Base-by-base conservation (phyloP, 352 stramenopile species). In the Lagenidium giganteum region DNA sequence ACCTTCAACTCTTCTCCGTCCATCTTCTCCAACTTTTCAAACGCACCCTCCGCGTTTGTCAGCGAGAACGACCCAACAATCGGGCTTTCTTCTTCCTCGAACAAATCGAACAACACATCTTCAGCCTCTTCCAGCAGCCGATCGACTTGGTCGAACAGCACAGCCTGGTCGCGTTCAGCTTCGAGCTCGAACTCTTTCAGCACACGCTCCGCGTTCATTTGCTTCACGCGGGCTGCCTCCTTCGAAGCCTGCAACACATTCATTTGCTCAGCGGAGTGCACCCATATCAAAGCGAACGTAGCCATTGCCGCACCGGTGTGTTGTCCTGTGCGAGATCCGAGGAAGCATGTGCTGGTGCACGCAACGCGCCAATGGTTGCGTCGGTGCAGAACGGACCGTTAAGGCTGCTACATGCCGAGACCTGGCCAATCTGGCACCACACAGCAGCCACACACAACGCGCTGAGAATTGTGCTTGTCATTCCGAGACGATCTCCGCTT, bases 1-100 rank as follows among this genome's bases (percentile, higher is more conserved):
- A 85, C 71, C 69, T 87, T 84, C 12, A 90, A 50, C 32, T 84
- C 71, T 26, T 76, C 70, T 26, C 74, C 77, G 39, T 87, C 59
- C 74, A 90, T 85, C 21, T 50, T 67, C 51, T 86, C 67, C 11
- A 90, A 57, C 31, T 71, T 36, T 39, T 87, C 74, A 42, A 83
- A 86, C 31, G 67, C 69, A 18, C 68, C 70, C 12, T 61, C 64
- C 32, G 73, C 57, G 34, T 65, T 83, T 14, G 61, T 82, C 23
- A 86, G 86, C 21, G 62, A 69, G 55, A 85, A 83, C 20, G 67
- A 61, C 0, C 65, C 71, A 13, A 73, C 54, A 31, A 84, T 61
- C 5, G 61, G 57, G 34, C 57, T 83, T 20, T 67, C 58, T 3
- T 74, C 44, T 1, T 80, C 61, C 5, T 59, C 45, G 1, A 62